These are phyloP conservation scores for Aspergillus eucalypticola DNA, from an alignment of 2,329 filamentous ascomycete species.

Conservation along the genomic window DNA sequence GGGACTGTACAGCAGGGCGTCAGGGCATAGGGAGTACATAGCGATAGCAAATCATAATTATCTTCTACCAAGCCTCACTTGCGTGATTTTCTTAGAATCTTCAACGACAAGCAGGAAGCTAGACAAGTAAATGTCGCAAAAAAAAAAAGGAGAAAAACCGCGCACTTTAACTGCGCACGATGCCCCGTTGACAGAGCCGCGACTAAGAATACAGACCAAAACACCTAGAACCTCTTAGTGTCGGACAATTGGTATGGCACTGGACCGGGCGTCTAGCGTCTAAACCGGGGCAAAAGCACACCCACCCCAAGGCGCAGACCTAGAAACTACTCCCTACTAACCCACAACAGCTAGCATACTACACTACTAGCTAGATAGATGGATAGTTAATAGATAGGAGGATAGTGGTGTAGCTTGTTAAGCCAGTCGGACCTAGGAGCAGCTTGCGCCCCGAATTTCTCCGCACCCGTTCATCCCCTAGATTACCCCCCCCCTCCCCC, in stretches of 20 bases:
- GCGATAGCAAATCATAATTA: constrained; percentile 7
- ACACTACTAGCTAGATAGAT: too few species aligned
- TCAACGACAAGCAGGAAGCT: too few species aligned
- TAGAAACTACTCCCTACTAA: background rate
- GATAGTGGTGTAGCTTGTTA: too few species aligned
- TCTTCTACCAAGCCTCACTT: background rate
- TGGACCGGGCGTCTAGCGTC: background rate
- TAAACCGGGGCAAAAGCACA: background rate
- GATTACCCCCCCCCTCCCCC: too few species aligned
- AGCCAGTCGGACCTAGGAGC: too few species aligned
- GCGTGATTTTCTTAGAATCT: background rate
- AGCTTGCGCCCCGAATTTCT: too few species aligned
- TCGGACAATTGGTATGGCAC: background rate
- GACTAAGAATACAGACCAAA: background rate
- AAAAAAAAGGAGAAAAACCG: background rate
- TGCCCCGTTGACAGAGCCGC: background rate
- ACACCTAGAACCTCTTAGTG: background rate
- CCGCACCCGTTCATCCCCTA: too few species aligned
- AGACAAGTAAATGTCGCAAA: background rate
- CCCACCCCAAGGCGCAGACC: background rate
- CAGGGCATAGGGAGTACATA: constrained; percentile 13
- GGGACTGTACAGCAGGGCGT: constrained; percentile 18
- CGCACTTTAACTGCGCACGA: background rate
- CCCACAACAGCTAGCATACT: background rate
- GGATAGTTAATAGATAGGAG: too few species aligned